Evolutionary conservation across 2,329 filamentous ascomycete species (phyloP), one percentile per base, ranked within the genome.

Genomic region (Fusarium goolgardi): DNA sequence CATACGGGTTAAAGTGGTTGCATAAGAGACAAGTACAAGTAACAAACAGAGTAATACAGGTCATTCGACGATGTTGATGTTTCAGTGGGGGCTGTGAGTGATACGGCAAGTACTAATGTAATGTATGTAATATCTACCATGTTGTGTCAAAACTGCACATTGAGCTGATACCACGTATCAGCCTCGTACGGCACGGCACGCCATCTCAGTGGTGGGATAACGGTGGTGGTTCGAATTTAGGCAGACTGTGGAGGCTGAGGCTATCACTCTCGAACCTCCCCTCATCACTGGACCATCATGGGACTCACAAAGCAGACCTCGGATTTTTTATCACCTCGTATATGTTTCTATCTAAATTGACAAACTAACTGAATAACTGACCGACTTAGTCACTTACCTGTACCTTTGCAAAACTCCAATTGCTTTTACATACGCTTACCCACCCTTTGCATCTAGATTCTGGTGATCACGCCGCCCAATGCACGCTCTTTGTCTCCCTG

Each of bases 401-500:
- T 27, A 39, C 9, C 3, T 29, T 29, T 27, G 23, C 23, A 51
- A 18, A 45, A 39, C 23, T 44, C 16, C 25, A 25, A 21, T 39
- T 25, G 16, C 31, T 27, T 21, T 8, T 39, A 39, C 32, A 27
- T 32, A 20, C 35, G 32, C 44, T 31, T 46, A 32, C 21, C 39
- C 18, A 25, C 45, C 51, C 41, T 59, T 37, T 13, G 51, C 37
- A 20, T 29, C 39, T 25, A 25, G 21, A 43, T 25, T 43, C 34
- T 34, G 32, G 21, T 23, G 5, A 23, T 55, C 39, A 51, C 29
- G 58, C 63, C 31, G 18, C 55, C 68, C 70, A 76, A 29, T 69
- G 70, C 32, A 73, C 75, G 5, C 50, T 59, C 27, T 72, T 73
- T 39, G 55, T 67, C 52, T 69, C 59, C 50, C 65, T 69, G 32